Percentiles rank a stretch among this genome's conserved stretches.
These are phyloP conservation scores for Metarhizium robertsii DNA, from an alignment of 2,329 filamentous ascomycete genomes.

Conservation along the genomic window DNA sequence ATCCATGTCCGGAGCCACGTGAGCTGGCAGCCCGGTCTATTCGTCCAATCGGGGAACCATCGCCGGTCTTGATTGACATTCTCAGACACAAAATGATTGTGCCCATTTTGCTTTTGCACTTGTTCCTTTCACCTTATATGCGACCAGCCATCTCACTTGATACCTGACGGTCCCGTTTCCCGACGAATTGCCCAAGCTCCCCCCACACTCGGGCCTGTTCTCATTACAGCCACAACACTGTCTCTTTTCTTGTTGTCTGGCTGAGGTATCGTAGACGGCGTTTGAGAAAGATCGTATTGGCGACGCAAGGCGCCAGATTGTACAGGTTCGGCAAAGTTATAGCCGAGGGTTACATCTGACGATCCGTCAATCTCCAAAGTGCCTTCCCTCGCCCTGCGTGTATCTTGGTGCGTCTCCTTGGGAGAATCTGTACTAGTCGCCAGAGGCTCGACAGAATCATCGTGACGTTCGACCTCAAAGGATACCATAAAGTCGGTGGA, in stretches of 20 bases:
- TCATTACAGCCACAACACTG: not conserved
- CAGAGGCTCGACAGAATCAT: not conserved
- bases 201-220: not conserved
- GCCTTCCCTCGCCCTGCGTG: not conserved
- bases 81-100: too few species aligned
- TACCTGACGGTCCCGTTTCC: too few species aligned
- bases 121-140: too few species aligned
- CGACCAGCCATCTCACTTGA: too few species aligned
- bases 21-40: not conserved
- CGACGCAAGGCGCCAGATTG: not conserved
- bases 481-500: conserved; percentile 54
- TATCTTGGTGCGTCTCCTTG: not conserved
- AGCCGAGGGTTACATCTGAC: not conserved
- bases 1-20: not conserved
- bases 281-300: not conserved
- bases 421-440: not conserved
- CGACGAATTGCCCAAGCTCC: too few species aligned
- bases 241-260: not conserved
- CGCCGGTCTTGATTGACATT: too few species aligned
- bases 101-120: too few species aligned
- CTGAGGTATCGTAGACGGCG: not conserved
- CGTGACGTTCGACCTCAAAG: not conserved
- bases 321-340: not conserved
- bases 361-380: not conserved
- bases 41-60: too few species aligned